These are phyloP conservation scores for Trametopsis cervina DNA, from an alignment of 768 basidiomycete species.

Conservation along the genomic window DNA sequence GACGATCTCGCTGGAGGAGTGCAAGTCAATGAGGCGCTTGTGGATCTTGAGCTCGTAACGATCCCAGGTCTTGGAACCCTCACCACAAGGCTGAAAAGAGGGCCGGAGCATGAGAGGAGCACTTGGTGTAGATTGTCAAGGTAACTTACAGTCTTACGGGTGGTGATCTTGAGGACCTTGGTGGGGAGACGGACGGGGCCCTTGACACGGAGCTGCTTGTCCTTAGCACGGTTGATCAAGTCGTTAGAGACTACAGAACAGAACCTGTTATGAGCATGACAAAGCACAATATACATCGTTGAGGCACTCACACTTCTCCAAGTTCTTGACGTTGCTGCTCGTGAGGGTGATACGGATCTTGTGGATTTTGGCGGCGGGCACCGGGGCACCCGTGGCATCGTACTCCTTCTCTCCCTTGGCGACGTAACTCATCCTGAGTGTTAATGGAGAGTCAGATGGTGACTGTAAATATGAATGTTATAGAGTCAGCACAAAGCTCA, in stretches of 20 bases:
- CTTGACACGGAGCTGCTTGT: constrained; percentile 98
- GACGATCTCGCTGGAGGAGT: constrained; percentile 98
- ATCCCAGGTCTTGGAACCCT: constrained; percentile 99
- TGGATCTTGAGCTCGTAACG: constrained; percentile 98
- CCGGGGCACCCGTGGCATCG: constrained; percentile 84
- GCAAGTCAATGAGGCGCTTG: constrained; percentile 98
- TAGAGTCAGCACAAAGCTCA: not conserved
- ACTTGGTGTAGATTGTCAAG: not conserved
- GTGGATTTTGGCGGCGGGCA: constrained; percentile 89
- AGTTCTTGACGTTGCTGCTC: constrained; percentile 93
- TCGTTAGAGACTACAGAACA: constrained; percentile 76
- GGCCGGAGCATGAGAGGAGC: constrained; percentile 1
- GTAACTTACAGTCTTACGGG: constrained; percentile 87
- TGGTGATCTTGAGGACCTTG: constrained; percentile 98
- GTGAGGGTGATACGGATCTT: constrained; percentile 99
- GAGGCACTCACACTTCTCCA: constrained; percentile 94
- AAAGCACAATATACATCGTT: too few relatives aligned
- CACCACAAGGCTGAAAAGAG: constrained; percentile 84
- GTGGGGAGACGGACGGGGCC: constrained; percentile 98
- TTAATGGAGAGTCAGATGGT: constrained; percentile 67
- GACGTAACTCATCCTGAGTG: constrained; percentile 88
- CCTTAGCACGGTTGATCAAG: constrained; percentile 98
- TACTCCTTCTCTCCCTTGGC: constrained; percentile 98
- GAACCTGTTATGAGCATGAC: not conserved
- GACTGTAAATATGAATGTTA: constrained; percentile 36